phyloP scores from a whole-genome alignment of 495 filamentous ascomycete species.

The Zalerion maritima region DNA sequence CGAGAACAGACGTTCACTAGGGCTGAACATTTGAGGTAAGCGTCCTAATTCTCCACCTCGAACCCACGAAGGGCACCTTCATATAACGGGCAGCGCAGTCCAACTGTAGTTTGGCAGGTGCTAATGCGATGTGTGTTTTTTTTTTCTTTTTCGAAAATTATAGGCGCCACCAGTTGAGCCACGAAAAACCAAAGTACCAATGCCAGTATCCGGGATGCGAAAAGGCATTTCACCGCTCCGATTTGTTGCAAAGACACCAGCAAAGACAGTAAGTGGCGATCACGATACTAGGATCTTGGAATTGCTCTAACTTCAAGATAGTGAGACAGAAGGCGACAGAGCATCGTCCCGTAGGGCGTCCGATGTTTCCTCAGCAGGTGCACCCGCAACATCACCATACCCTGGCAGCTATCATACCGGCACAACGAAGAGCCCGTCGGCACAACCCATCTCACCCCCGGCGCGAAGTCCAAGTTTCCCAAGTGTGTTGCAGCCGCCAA shows the following conservation, averaged over 20 bases:
- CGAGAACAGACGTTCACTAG: conserved; percentile 55
- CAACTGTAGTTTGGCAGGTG: conserved; percentile 1
- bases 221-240: conserved; percentile 52
- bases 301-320: conserved; percentile 3
- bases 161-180: conserved; percentile 79
- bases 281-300: conserved; percentile 1
- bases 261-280: conserved; percentile 58
- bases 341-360: no score
- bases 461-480: conserved; percentile 2
- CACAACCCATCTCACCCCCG: conserved; percentile 6
- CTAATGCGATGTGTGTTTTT: conserved; percentile 7
- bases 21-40: conserved; percentile 71
- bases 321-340: conserved; percentile 25
- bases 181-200: conserved; percentile 53
- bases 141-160: conserved; percentile 1
- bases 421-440: conserved; percentile 5
- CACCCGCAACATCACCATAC: conserved; percentile 7
- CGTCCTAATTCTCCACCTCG: not conserved
- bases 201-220: conserved; percentile 52
- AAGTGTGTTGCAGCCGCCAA: conserved; percentile 1
- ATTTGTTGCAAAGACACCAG: conserved; percentile 64
- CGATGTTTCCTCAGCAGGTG: no score
- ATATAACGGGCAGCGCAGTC: not conserved
- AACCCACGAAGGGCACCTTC: not conserved
- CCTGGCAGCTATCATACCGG: conserved; percentile 7